Percentiles rank a stretch among this genome's conserved stretches.
phyloP scores from a whole-genome alignment of 2,329 filamentous ascomycete species.

The Penicillium janthinellum region DNA sequence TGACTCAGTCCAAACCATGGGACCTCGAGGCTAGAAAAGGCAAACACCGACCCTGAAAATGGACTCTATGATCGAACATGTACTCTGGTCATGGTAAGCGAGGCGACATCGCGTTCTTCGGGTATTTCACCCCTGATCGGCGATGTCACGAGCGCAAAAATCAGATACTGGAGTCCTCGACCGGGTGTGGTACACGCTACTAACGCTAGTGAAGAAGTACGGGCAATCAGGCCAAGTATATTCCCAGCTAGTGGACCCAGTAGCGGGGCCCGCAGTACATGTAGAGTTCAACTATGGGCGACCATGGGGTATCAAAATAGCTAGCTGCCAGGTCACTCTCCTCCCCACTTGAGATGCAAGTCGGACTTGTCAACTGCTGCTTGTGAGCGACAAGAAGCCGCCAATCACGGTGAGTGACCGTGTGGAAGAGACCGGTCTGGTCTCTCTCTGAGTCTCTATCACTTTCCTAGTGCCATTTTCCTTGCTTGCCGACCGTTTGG shows the following conservation, averaged over 20 bases:
- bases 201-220: background rate
- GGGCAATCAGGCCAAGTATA: conserved; percentile 8
- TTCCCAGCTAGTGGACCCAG: conserved; percentile 6
- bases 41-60: too few species aligned
- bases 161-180: conserved; percentile 1
- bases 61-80: background rate
- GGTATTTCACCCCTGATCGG: conserved; percentile 9
- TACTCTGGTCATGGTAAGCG: background rate
- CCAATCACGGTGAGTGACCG: conserved; percentile 10
- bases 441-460: conserved; percentile 1
- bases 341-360: background rate
- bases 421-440: conserved; percentile 16
- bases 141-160: conserved; percentile 12
- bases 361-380: background rate
- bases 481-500: conserved; percentile 7
- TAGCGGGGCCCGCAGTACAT: conserved; percentile 3
- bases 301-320: background rate
- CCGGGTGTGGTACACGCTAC: background rate
- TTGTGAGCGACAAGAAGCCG: conserved; percentile 6
- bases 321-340: background rate
- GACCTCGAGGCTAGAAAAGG: background rate
- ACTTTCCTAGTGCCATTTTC: background rate
- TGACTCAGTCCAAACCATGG: background rate
- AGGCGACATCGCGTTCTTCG: background rate
- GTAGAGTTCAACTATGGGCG: conserved; percentile 12